These are phyloP conservation scores for Aspergillus sp. DNA, from an alignment of 2,329 filamentous ascomycete species.

Conservation along the genomic window DNA sequence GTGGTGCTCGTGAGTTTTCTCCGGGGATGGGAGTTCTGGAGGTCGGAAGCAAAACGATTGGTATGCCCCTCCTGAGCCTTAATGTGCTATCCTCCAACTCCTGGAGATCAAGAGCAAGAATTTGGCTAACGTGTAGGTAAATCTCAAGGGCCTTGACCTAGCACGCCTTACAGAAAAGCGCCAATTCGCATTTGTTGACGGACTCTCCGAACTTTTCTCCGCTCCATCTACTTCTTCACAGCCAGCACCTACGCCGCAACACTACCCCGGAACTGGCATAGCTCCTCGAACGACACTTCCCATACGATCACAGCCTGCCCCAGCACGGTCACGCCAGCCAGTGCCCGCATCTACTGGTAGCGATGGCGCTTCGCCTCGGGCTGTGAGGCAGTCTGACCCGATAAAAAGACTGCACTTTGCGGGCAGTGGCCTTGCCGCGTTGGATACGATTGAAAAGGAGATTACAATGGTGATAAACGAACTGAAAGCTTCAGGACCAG, in stretches of 20 bases:
- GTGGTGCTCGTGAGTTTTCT: conserved; percentile 84
- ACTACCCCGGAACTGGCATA: conserved; percentile 20
- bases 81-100: background rate
- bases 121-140: background rate
- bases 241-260: conserved; percentile 18
- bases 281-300: conserved; percentile 32
- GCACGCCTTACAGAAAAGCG: conserved; percentile 61
- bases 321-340: conserved; percentile 27
- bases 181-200: conserved; percentile 76
- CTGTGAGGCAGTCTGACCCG: conserved; percentile 25
- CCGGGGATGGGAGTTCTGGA: conserved; percentile 79
- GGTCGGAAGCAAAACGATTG: conserved; percentile 68
- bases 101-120: no score
- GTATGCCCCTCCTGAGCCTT: conserved; percentile 48
- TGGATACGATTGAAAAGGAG: conserved; percentile 42
- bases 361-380: conserved; percentile 20
- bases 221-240: conserved; percentile 21
- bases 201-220: conserved; percentile 64
- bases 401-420: conserved; percentile 36
- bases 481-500: conserved; percentile 27
- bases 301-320: conserved; percentile 29
- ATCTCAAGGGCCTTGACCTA: conserved; percentile 69
- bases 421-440: conserved; percentile 33
- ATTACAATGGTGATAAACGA: conserved; percentile 38
- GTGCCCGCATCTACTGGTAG: conserved; percentile 10